phyloP scores from a whole-genome alignment of 1,284 basidiomycete genomes.

The Caloboletus inedulis region DNA sequence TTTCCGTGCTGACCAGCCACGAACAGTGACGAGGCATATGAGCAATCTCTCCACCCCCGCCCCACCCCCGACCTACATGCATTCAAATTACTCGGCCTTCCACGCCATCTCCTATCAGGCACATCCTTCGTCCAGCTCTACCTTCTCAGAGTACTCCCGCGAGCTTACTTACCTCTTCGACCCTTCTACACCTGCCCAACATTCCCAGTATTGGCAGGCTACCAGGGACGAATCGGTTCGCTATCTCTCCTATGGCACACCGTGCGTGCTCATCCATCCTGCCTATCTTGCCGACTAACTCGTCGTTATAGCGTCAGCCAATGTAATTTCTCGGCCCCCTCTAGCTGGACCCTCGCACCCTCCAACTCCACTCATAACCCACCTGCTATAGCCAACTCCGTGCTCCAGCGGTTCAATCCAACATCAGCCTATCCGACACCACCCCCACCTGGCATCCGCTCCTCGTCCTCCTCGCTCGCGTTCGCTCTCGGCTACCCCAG shows the following conservation, averaged over 20 bases:
- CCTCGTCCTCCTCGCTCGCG: slow-evolving; percentile 70
- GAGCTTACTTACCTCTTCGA: slow-evolving; percentile 34
- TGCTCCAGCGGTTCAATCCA: slow-evolving; percentile 58
- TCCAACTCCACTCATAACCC: slow-evolving; percentile 44
- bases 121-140: slow-evolving; percentile 38
- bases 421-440: slow-evolving; percentile 64
- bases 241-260: slow-evolving; percentile 30
- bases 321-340: slow-evolving; percentile 41
- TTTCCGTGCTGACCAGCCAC: slow-evolving; percentile 14
- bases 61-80: slow-evolving; percentile 57
- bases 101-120: slow-evolving; percentile 41
- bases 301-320: slow-evolving; percentile 26
- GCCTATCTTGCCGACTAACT: slow-evolving; percentile 6
- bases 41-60: slow-evolving; percentile 54
- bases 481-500: slow-evolving; percentile 58
- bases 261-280: slow-evolving; percentile 19
- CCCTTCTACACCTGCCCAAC: slow-evolving; percentile 26
- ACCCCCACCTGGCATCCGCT: slow-evolving; percentile 57
- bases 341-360: slow-evolving; percentile 35
- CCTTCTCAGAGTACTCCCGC: slow-evolving; percentile 32
- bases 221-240: slow-evolving; percentile 33
- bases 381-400: slow-evolving; percentile 55
- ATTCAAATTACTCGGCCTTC: slow-evolving; percentile 51
- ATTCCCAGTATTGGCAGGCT: slow-evolving; percentile 33
- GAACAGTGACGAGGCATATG: slow-evolving; percentile 62